Evolutionary conservation across 164 flowering plant species (phyloP).

Genomic region (Piper longum): DNA sequence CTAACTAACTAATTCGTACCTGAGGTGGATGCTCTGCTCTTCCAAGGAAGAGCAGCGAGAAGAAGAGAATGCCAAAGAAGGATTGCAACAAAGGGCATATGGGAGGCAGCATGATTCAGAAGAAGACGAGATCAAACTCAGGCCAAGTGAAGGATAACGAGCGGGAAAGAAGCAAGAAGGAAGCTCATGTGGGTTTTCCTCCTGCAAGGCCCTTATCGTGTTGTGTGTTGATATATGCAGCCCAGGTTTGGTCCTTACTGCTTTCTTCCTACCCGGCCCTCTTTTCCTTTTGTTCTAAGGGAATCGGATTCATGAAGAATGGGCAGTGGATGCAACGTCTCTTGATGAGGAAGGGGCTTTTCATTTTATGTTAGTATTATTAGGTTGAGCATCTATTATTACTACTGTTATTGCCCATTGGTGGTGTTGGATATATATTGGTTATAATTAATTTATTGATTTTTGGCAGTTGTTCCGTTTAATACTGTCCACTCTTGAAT

Average conservation of each 20-base stretch:
- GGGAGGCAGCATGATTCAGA: conserved; percentile 1
- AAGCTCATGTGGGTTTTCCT: neutral
- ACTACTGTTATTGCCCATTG: neutral
- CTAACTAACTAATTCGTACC: conserved; percentile 3
- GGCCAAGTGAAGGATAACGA: neutral
- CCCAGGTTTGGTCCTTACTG: neutral
- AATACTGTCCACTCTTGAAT: too few species aligned
- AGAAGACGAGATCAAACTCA: neutral
- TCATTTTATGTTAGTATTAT: neutral
- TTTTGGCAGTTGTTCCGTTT: too few species aligned
- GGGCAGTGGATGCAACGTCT: conserved; percentile 1
- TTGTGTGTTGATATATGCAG: conserved; percentile 1
- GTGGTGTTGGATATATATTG: too few species aligned
- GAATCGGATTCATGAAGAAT: conserved; percentile 3
- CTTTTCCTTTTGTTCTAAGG: neutral
- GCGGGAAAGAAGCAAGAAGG: neutral
- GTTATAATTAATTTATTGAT: too few species aligned
- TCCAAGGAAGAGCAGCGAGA: conserved; percentile 6
- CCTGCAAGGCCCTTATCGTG: conserved; percentile 5
- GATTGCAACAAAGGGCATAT: conserved; percentile 1
- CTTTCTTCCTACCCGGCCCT: too few species aligned
- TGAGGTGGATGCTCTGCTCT: conserved; percentile 11
- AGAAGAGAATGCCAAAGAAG: conserved; percentile 4
- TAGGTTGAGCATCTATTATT: neutral
- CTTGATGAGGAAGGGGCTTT: conserved; percentile 1